These are phyloP conservation scores for Kwoniella sp. DNA, from an alignment of 768 basidiomycete genomes.

Conservation along the genomic window DNA sequence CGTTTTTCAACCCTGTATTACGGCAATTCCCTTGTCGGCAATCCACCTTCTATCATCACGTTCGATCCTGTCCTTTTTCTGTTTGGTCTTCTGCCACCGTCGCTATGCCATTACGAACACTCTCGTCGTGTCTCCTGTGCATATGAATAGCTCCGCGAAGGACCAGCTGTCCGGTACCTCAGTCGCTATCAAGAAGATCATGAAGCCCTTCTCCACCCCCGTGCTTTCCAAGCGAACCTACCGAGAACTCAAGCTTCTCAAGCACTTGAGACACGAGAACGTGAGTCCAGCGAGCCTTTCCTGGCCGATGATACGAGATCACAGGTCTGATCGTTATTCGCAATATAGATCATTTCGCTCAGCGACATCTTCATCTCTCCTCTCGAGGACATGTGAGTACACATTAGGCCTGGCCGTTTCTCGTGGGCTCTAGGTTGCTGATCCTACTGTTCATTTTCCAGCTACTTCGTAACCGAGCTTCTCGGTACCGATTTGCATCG, in stretches of 20 bases:
- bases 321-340: too few relatives aligned
- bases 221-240: constrained; percentile 98
- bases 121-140: background rate
- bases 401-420: too few relatives aligned
- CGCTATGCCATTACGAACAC: too few relatives aligned
- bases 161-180: constrained; percentile 90
- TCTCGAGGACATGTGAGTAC: constrained; percentile 90
- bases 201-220: constrained; percentile 97
- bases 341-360: constrained; percentile 97
- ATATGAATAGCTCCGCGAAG: constrained; percentile 72
- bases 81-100: background rate
- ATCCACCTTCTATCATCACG: background rate
- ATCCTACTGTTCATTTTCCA: constrained; percentile 50
- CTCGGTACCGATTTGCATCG: constrained; percentile 98
- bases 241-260: constrained; percentile 94
- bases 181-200: constrained; percentile 99
- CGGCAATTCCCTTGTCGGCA: background rate
- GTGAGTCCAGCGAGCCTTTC: constrained; percentile 63
- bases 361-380: constrained; percentile 99
- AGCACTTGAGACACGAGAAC: constrained; percentile 98
- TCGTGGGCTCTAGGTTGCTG: too few relatives aligned
- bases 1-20: constrained; percentile 7
- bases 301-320: too few relatives aligned
- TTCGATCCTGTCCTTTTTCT: background rate
- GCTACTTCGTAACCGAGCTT: constrained; percentile 98